Conservation (phyloP, 257 asterid genomes). For the Solanum ossicruentum region DNA sequence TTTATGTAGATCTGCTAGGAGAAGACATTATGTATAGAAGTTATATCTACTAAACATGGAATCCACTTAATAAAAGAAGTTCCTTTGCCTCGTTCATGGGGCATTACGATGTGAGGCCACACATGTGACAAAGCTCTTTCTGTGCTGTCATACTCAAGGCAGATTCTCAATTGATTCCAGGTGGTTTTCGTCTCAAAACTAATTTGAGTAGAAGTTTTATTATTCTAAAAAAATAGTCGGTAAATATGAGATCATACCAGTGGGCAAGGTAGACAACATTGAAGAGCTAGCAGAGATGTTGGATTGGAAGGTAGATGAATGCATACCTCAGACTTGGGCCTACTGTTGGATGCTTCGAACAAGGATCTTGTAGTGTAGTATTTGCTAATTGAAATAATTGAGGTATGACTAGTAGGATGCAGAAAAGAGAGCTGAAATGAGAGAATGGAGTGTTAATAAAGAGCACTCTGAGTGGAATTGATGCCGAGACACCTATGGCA, state of each 20-base stretch:
- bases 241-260: background rate
- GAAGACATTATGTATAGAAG: background rate
- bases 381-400: background rate
- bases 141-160: background rate
- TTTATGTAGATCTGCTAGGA: background rate
- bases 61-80: too few relatives aligned
- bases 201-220: background rate
- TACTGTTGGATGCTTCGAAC: background rate
- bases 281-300: background rate
- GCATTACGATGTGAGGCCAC: background rate
- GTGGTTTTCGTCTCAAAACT: background rate
- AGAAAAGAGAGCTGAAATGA: background rate
- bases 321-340: background rate
- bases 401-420: background rate
- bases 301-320: background rate
- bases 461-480: background rate
- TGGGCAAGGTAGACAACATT: background rate
- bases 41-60: background rate
- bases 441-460: background rate
- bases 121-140: background rate
- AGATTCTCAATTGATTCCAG: background rate
- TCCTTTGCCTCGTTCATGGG: background rate
- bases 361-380: background rate
- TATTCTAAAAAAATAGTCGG: background rate
- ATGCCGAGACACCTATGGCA: background rate